Evolutionary conservation across 2,329 filamentous ascomycete species (phyloP).

Genomic region (Colletotrichum siamense): DNA sequence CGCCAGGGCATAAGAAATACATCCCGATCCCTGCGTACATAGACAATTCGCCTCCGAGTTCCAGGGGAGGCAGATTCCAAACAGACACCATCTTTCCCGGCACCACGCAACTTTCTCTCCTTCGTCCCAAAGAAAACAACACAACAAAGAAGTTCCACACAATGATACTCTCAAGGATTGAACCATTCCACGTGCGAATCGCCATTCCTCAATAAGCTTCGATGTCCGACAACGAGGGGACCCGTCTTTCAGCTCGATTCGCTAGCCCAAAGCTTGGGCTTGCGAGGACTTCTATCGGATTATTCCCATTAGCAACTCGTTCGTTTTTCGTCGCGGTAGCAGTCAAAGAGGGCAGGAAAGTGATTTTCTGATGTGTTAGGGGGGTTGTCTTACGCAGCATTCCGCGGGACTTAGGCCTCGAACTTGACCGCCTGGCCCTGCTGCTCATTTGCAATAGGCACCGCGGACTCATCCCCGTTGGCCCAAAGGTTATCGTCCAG

Average conservation of each 20-base stretch:
- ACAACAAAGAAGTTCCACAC: neutral
- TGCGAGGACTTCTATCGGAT: neutral
- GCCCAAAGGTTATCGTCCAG: neutral
- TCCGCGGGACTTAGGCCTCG: neutral
- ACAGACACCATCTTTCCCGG: neutral
- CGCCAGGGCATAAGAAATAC: neutral
- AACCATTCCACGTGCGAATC: neutral
- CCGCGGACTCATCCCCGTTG: neutral
- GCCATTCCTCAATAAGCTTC: neutral
- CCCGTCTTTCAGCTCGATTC: fast-evolving
- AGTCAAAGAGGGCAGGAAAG: neutral
- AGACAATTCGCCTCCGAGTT: neutral
- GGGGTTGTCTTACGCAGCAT: neutral
- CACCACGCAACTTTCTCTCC: neutral
- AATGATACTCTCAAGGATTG: neutral
- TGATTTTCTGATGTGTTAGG: fast-evolving
- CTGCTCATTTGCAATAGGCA: neutral
- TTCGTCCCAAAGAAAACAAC: neutral
- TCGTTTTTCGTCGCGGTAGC: fast-evolving
- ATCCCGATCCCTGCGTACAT: neutral
- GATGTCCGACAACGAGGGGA: neutral
- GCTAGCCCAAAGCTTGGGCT: neutral
- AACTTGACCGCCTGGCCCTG: neutral
- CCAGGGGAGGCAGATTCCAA: neutral
- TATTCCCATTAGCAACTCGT: neutral